phyloP scores from a whole-genome alignment of 2,329 filamentous ascomycete genomes.

The Arthrobotrys musiformis region DNA sequence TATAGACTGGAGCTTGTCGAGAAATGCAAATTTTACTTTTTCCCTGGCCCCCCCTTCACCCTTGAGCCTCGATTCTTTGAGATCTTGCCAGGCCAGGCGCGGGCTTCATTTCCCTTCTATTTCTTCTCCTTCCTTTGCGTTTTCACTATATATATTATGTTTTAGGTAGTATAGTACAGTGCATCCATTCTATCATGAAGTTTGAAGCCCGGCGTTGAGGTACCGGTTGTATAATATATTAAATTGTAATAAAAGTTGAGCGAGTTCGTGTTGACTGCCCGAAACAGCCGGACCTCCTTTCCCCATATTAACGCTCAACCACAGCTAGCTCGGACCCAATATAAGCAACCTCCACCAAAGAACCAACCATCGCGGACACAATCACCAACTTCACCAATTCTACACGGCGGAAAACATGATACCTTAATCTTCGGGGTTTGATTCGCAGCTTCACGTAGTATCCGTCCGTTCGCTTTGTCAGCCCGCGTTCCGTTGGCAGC shows the following conservation, averaged over 20 bases:
- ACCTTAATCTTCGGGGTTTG: background rate
- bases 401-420: background rate
- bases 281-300: slow-evolving; percentile 48
- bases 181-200: too few relatives aligned
- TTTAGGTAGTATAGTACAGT: too few relatives aligned
- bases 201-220: background rate
- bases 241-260: too few relatives aligned
- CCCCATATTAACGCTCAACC: slow-evolving; percentile 32
- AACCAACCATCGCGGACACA: background rate
- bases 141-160: too few relatives aligned
- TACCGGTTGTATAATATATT: background rate
- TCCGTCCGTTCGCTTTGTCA: background rate
- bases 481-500: background rate
- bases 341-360: background rate
- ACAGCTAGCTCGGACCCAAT: background rate
- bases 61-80: too few relatives aligned
- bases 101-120: background rate
- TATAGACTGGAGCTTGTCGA: slow-evolving; percentile 21
- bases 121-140: too few relatives aligned
- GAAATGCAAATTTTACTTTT: background rate
- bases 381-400: background rate
- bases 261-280: slow-evolving; percentile 34
- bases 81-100: too few relatives aligned
- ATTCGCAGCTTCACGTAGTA: background rate
- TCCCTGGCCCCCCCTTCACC: background rate